A percentile compares a stretch with the other conserved stretches of the same genome.
Conservation (phyloP, 2,329 filamentous ascomycete genomes). For the Camillea tinctor region DNA sequence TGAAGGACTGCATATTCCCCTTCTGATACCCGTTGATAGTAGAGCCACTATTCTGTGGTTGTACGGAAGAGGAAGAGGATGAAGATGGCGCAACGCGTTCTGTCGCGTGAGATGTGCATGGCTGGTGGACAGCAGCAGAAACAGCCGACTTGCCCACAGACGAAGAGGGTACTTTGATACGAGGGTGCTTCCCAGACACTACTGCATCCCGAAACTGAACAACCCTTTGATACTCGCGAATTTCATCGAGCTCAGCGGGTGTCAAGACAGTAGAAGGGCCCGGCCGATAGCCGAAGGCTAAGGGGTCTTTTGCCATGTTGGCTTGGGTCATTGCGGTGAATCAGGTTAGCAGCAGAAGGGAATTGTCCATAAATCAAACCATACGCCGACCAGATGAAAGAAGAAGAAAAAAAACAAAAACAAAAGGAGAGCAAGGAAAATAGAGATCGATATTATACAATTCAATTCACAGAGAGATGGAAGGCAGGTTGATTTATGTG, state of each 20-base stretch:
- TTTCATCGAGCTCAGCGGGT: conserved; percentile 49
- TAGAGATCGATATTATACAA: background rate
- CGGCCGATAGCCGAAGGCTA: conserved; percentile 20
- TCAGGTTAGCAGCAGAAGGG: conserved; percentile 9
- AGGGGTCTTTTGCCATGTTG: conserved; percentile 17
- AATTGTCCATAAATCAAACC: conserved; percentile 11
- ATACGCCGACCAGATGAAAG: background rate
- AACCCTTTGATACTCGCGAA: conserved; percentile 76
- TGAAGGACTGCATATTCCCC: conserved; percentile 36
- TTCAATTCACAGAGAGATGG: background rate
- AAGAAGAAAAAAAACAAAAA: too few species aligned
- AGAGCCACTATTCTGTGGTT: conserved; percentile 14
- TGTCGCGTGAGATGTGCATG: conserved; percentile 19
- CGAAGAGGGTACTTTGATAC: conserved; percentile 52
- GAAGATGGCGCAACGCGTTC: conserved; percentile 20
- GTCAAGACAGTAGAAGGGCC: conserved; percentile 19
- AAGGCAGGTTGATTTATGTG: background rate
- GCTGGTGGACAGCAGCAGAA: conserved; percentile 23
- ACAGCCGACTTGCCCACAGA: conserved; percentile 27
- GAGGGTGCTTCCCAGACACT: conserved; percentile 71
- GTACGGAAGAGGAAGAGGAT: conserved; percentile 9
- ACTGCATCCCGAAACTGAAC: conserved; percentile 78
- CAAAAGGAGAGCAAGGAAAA: background rate
- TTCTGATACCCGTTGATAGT: conserved; percentile 25
- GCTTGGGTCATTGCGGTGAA: conserved; percentile 24